Evolutionary conservation across 2,329 filamentous ascomycete genomes (phyloP), one percentile per base, ranked within the genome.

Genomic region (Epichloe baconii): DNA sequence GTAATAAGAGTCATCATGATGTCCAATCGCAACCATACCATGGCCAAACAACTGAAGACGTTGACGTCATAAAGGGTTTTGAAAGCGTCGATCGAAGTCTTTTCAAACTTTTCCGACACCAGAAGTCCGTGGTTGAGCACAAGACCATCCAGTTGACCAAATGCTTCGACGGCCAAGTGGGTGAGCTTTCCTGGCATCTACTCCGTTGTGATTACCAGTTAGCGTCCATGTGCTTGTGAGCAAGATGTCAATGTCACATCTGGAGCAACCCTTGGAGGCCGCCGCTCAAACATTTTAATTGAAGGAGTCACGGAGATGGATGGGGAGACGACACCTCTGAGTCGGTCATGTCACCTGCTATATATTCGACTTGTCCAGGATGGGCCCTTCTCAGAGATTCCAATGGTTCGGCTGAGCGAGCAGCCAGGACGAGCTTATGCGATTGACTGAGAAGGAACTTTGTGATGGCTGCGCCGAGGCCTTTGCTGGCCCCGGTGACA

Each of bases 51-150:
- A 57, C 88, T 91, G 64, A 96, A 89, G 59, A 97, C 81, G 64
- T 97, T 97, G 55, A 88, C 73, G 58, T 95, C 83, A 66, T 88
- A 96, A 8, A 78, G 73, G 2, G 71, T 68, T 61, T 81, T 83
- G 87, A 90, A 96, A 54, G 86, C 83, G 38, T 85, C 80, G 0
- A 81, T 62, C n/a, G 79, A 77, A 15, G 77, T 75, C 51, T 91
- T 78, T 3, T 71, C 80, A 44, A 97, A 71, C 48, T 79, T 80
- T 42, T 94, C 82, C 1, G 88, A 86, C n/a, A 81, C 77, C 44
- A 98, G 69, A 1, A 82, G 74, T 19, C 89, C 90, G 64, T 98
- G 93, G 66, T 97, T 97, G 55, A 97, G 71, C 12, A 98, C 80
- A 44, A 98, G 65, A 1, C 83, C 85, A 63, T 98, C 89, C 4